These are phyloP conservation scores for Coemansia sp. DNA, from an alignment of 192 early-diverging fungal species.

Conservation along the genomic window DNA sequence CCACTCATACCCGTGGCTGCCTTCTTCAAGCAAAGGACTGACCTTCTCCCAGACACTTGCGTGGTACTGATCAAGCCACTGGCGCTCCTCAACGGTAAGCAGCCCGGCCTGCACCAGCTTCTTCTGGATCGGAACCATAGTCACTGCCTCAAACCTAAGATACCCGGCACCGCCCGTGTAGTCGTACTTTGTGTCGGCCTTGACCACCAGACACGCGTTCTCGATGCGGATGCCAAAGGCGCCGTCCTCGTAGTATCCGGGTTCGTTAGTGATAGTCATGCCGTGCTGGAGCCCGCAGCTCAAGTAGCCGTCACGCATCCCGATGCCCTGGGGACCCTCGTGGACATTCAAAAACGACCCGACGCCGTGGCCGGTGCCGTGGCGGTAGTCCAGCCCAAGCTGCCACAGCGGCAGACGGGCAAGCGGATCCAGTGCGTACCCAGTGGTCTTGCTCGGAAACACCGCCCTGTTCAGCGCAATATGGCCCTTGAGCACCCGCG, in stretches of 20 bases:
- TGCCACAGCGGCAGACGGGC: constrained; percentile 88
- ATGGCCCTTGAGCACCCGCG: constrained; percentile 98
- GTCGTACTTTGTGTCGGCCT: constrained; percentile 72
- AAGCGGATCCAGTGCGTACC: constrained; percentile 89
- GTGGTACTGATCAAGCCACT: constrained; percentile 93
- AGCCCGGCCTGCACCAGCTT: constrained; percentile 76
- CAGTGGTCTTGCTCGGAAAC: constrained; percentile 85
- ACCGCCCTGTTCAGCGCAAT: constrained; percentile 87
- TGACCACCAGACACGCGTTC: constrained; percentile 83
- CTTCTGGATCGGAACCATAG: constrained; percentile 84
- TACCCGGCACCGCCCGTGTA: constrained; percentile 79
- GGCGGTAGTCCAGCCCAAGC: constrained; percentile 92
- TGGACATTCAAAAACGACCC: constrained; percentile 95
- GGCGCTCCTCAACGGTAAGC: constrained; percentile 69
- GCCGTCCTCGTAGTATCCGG: constrained; percentile 97
- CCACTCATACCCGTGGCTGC: constrained; percentile 73
- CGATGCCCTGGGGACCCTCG: constrained; percentile 95
- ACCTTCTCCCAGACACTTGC: constrained; percentile 73
- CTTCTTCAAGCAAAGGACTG: constrained; percentile 72
- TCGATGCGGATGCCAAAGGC: constrained; percentile 98
- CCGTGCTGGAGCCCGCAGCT: constrained; percentile 77
- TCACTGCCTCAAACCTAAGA: constrained; percentile 91
- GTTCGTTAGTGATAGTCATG: constrained; percentile 98
- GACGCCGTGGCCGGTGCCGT: constrained; percentile 98
- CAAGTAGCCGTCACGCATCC: constrained; percentile 72